phyloP scores from a whole-genome alignment of 768 basidiomycete genomes.

The Boletus patriciae region DNA sequence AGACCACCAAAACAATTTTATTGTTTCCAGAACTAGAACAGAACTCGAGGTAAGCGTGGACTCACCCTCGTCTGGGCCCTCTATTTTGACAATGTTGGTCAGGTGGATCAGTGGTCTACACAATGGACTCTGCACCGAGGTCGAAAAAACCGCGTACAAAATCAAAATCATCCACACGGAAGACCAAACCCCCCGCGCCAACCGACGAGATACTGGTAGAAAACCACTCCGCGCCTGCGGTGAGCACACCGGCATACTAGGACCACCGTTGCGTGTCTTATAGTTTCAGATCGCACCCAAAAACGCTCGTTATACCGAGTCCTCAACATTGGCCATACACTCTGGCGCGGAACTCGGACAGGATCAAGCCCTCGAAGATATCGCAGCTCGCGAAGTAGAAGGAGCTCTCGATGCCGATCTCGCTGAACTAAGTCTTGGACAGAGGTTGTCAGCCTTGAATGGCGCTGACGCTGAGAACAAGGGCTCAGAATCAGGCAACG shows the following conservation, averaged over 20 bases:
- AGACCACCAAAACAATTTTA: slow-evolving; percentile 1
- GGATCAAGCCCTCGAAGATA: slow-evolving; percentile 52
- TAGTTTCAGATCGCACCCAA: slow-evolving; percentile 44
- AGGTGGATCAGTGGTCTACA: not conserved
- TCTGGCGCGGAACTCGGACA: slow-evolving; percentile 69
- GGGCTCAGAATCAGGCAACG: slow-evolving; percentile 45
- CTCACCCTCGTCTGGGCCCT: not conserved
- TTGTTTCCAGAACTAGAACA: not conserved
- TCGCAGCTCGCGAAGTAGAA: slow-evolving; percentile 51
- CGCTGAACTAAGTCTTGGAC: slow-evolving; percentile 89
- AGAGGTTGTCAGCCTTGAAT: slow-evolving; percentile 76
- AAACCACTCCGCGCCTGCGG: slow-evolving; percentile 16
- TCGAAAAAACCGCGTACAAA: slow-evolving; percentile 56
- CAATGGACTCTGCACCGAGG: slow-evolving; percentile 47
- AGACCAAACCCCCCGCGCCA: slow-evolving; percentile 7
- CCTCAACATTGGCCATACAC: slow-evolving; percentile 56
- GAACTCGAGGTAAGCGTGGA: not conserved
- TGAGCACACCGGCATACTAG: slow-evolving; percentile 8
- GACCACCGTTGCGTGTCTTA: slow-evolving; percentile 1
- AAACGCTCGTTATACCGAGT: slow-evolving; percentile 66
- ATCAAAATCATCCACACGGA: slow-evolving; percentile 43
- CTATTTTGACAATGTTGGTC: not conserved
- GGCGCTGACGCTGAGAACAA: slow-evolving; percentile 44
- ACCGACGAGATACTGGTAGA: slow-evolving; percentile 28
- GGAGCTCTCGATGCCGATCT: slow-evolving; percentile 79